Evolutionary conservation across 371 early-diverging fungal species (phyloP).

Genomic region (Polyrhizophydium stewartii): DNA sequence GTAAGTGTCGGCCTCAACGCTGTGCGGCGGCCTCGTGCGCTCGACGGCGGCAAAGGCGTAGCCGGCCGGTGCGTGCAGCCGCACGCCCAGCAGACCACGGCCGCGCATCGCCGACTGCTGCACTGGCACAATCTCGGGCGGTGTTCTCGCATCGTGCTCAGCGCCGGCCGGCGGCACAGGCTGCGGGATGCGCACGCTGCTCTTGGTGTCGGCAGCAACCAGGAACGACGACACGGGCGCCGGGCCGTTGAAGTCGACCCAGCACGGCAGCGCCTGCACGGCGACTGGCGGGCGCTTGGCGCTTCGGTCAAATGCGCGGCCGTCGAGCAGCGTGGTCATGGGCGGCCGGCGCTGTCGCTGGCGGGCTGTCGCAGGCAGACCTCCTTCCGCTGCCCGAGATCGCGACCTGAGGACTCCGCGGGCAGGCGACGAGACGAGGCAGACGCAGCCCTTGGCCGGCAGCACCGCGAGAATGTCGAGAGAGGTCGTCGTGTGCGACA

Average conservation of each 20-base stretch:
- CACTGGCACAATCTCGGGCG: no score
- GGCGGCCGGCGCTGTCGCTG: background rate
- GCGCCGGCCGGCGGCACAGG: no score
- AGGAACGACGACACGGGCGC: background rate
- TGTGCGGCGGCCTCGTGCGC: background rate
- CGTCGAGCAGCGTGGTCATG: background rate
- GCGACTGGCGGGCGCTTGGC: no score
- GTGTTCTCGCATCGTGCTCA: no score
- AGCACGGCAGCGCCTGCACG: background rate
- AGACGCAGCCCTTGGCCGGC: no score
- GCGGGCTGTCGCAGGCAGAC: no score
- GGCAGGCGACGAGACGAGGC: no score
- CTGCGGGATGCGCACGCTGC: background rate
- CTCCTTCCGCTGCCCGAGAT: no score
- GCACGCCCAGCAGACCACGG: background rate
- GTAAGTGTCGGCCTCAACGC: background rate
- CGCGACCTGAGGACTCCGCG: no score
- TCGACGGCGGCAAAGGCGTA: background rate
- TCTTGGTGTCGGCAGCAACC: background rate
- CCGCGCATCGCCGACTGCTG: background rate
- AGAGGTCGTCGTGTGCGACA: slow-evolving; percentile 87
- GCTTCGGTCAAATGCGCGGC: no score
- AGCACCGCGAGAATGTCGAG: slow-evolving; percentile 11
- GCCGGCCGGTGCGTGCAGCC: background rate
- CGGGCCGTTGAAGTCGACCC: background rate